Conservation (phyloP, 805 yeast species). For the Candida lessepsii region DNA sequence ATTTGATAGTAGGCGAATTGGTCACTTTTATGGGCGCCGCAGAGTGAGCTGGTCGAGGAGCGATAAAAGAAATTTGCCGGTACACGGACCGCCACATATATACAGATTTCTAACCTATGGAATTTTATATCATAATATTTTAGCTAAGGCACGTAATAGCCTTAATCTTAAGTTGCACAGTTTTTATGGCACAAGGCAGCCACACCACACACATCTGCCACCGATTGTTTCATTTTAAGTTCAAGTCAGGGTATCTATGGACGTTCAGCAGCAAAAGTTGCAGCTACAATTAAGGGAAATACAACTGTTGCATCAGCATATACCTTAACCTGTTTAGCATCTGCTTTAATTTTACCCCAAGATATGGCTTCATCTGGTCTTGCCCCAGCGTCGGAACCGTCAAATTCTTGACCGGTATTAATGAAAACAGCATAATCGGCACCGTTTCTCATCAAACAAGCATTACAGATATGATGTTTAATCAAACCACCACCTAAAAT, state of each 20-base stretch:
- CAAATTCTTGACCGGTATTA: constrained; percentile 98
- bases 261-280: constrained; percentile 75
- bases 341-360: constrained; percentile 98
- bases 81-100: background rate
- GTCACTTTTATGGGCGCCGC: constrained; percentile 1
- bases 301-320: constrained; percentile 95
- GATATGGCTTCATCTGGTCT: constrained; percentile 98
- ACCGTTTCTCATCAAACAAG: constrained; percentile 98
- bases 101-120: no score
- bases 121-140: no score
- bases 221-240: no score
- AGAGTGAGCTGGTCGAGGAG: constrained; percentile 3
- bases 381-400: constrained; percentile 99
- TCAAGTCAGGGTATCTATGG: no score
- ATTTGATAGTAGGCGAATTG: no score
- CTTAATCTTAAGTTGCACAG: no score
- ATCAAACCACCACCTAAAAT: constrained; percentile 95
- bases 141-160: no score
- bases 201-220: no score
- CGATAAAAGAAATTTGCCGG: background rate
- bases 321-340: constrained; percentile 86
- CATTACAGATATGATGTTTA: constrained; percentile 97
- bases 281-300: constrained; percentile 95
- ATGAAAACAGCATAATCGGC: constrained; percentile 97
- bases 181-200: no score